A percentile compares a stretch with the other conserved stretches of the same genome.
Conservation (phyloP, 2,329 filamentous ascomycete genomes). For the Aspergillus awamori region DNA sequence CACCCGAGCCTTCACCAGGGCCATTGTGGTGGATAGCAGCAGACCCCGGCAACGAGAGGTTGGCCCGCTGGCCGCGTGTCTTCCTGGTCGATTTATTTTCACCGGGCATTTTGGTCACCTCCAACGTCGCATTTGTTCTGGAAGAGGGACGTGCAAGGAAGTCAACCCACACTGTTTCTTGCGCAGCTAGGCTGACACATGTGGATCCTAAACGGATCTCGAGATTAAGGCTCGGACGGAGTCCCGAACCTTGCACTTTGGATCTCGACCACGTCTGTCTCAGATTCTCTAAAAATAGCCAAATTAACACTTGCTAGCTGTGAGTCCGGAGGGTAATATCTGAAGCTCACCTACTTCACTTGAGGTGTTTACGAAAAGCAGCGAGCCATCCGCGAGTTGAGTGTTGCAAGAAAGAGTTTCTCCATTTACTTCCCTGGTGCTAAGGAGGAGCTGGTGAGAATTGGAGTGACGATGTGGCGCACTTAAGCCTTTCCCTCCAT, state of each 20-base stretch:
- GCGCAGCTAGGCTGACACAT: background rate
- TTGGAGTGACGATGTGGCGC: background rate
- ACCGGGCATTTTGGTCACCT: background rate
- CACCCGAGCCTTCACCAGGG: background rate
- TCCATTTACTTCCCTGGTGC: background rate
- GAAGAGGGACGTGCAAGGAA: background rate
- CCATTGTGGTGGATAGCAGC: background rate
- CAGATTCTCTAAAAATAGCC: background rate
- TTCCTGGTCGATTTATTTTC: background rate
- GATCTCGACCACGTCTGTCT: background rate
- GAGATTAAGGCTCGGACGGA: background rate
- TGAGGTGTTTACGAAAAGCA: background rate
- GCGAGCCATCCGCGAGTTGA: background rate
- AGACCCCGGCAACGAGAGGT: background rate
- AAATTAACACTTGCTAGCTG: background rate
- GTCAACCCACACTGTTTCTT: no score
- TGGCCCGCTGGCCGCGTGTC: conserved; percentile 7
- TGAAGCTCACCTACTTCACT: background rate
- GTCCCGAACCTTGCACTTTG: background rate
- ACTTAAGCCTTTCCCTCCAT: background rate
- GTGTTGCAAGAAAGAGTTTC: background rate
- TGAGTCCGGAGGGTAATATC: background rate
- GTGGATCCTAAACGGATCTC: background rate
- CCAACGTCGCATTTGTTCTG: background rate
- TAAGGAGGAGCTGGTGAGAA: background rate